Percentiles rank a stretch among this genome's conserved stretches.
These are phyloP conservation scores for Lasiodiplodia hormozganensis DNA, from an alignment of 2,329 filamentous ascomycete genomes.

Conservation along the genomic window DNA sequence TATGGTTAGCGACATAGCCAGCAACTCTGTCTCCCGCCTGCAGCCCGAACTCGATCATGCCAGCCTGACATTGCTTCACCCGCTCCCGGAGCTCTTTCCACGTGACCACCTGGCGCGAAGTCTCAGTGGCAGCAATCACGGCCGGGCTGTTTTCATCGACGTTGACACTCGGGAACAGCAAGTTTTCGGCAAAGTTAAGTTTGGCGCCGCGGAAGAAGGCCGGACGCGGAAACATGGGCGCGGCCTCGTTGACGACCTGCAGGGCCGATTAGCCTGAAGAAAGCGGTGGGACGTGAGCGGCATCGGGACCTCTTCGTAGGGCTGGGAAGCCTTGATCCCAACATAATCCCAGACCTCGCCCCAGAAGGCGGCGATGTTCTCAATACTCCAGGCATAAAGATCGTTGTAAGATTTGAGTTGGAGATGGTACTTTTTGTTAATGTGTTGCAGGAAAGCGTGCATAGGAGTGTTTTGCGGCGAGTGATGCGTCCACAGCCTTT, in stretches of 20 bases:
- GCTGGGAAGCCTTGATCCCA: conserved; percentile 72
- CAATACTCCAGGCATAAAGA: conserved; percentile 86
- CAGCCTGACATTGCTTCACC: conserved; percentile 75
- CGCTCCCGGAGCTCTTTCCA: conserved; percentile 83
- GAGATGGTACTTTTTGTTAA: conserved; percentile 72
- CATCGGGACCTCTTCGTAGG: conserved; percentile 63
- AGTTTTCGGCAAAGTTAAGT: conserved; percentile 94
- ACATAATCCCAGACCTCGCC: conserved; percentile 83
- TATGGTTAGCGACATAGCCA: conserved; percentile 87
- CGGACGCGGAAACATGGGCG: conserved; percentile 84
- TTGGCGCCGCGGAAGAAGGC: conserved; percentile 80
- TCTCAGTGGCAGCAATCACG: conserved; percentile 83
- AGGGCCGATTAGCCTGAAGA: conserved; percentile 7
- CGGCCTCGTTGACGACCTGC: conserved; percentile 71
- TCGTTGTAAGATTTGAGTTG: conserved; percentile 71
- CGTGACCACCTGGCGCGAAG: conserved; percentile 67
- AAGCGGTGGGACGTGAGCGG: background rate
- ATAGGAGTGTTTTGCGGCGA: conserved; percentile 72
- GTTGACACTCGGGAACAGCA: conserved; percentile 73
- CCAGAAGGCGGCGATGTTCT: conserved; percentile 81
- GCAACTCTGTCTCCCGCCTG: conserved; percentile 67
- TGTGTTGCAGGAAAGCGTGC: conserved; percentile 71
- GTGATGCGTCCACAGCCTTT: conserved; percentile 71
- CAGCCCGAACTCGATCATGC: conserved; percentile 72
- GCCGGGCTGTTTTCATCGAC: conserved; percentile 69